Evolutionary conservation across 148 eudicot genomes (phyloP), one percentile per base, ranked within the genome.

Genomic region (Fagopyrum esculentum): DNA sequence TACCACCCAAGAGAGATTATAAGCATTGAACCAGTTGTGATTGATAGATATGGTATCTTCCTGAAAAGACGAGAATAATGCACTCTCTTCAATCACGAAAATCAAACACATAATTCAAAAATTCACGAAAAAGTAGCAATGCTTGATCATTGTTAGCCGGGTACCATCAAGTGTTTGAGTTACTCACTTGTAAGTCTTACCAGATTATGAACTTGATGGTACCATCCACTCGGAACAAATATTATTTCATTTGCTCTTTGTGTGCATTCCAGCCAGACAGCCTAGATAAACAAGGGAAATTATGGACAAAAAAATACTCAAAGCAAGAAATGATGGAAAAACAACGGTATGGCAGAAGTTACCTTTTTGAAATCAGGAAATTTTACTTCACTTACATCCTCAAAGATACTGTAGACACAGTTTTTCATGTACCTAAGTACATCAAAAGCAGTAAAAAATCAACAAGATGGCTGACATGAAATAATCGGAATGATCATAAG

Each of bases 151-250:
- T 60, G 47, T 52, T 72, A 49, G 1, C 52, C n/a, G 29, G 46
- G n/a, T 56, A 22, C 63, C 8, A 22, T 57, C 17, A 29, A 19
- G 22, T 57, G 63, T 57, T 57, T 57, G 10, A 57, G 30, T 7
- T 57, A 57, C 26, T 6, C 12, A 74, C 10, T 40, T 15, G 55
- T 17, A 22, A 40, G 55, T 45, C 76, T 19, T 90, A 90, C 99
- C 98, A 92, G 82, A 83, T 96, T 96, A 81, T 88, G 96, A 64
- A 96, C 99, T 89, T 96, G 99, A 78, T 96, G 99, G 83, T 89
- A 96, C 98, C 99, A 96, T 77, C 99, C 98, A 81, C 98, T 96
- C 15, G 99, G 99, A 78, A 96, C 99, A 80, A 92, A 90, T 75
- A 96, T 92, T 77, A 96, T 87, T 76, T 96, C 99, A 74, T 87